A percentile compares a stretch with the other conserved stretches of the same genome.
Evolutionary conservation across 2,329 filamentous ascomycete genomes (phyloP).

Genomic region (Phoma sp.): DNA sequence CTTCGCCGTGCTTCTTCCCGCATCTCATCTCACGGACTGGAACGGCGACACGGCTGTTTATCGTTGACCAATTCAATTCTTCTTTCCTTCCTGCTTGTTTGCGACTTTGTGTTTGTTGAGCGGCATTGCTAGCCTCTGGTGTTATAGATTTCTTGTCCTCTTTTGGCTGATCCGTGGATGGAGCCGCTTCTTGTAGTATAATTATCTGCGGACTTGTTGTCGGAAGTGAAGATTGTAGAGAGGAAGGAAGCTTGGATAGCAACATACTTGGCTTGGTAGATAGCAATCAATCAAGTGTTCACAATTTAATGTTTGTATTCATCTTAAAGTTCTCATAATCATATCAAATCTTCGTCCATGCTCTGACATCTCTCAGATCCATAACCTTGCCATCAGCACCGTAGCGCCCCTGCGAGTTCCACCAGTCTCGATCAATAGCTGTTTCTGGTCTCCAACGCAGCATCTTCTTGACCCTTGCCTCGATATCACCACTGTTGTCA

Average conservation of each 20-base stretch:
- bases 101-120: not conserved
- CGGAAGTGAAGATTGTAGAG: no score
- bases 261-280: not conserved
- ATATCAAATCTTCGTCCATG: constrained; percentile 30
- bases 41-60: constrained; percentile 4
- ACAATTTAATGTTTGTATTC: not conserved
- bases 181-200: constrained; percentile 5
- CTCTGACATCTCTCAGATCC: constrained; percentile 52
- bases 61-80: not conserved
- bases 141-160: constrained; percentile 3
- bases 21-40: constrained; percentile 3
- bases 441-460: constrained; percentile 61
- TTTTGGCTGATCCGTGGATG: not conserved
- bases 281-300: not conserved
- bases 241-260: not conserved
- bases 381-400: constrained; percentile 57
- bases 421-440: constrained; percentile 54
- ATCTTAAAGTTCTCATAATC: no score
- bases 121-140: constrained; percentile 11
- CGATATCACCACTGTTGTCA: constrained; percentile 49
- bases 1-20: not conserved
- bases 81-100: not conserved
- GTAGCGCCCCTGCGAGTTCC: constrained; percentile 56
- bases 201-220: not conserved
- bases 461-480: constrained; percentile 50